Evolutionary conservation across 805 yeast genomes (phyloP).

Genomic region (Grigorovia jiainica): DNA sequence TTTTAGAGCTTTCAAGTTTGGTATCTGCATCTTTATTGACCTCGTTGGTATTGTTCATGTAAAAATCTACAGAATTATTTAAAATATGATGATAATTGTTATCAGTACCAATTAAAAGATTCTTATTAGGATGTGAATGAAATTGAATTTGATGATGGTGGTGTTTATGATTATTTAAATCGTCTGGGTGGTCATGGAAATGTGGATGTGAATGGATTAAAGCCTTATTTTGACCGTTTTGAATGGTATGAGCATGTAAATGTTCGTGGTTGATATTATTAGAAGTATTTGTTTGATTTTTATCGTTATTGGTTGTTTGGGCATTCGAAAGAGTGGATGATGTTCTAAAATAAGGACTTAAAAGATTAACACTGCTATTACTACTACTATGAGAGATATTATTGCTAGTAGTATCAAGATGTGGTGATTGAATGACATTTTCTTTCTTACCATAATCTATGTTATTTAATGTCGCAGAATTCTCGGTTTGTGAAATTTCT

Average conservation of each 20-base stretch:
- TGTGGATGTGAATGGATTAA: background rate
- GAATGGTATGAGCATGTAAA: too few relatives aligned
- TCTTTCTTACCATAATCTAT: conserved; percentile 1
- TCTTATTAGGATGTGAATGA: conserved; percentile 21
- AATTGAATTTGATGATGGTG: conserved; percentile 33
- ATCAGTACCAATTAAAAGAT: background rate
- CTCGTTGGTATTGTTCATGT: background rate
- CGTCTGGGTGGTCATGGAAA: conserved; percentile 1
- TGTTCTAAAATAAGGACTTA: background rate
- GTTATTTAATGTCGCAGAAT: background rate
- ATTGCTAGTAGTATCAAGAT: conserved; percentile 1
- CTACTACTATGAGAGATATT: conserved; percentile 2
- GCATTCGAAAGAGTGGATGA: too few relatives aligned
- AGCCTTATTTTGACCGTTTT: background rate
- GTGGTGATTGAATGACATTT: background rate
- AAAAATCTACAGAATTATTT: background rate
- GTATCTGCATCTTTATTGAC: background rate
- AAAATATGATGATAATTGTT: background rate
- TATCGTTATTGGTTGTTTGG: background rate
- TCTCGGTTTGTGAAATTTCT: background rate
- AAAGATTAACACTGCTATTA: background rate
- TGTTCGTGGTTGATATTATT: conserved; percentile 1
- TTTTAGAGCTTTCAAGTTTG: too few relatives aligned
- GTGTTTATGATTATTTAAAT: conserved; percentile 18
- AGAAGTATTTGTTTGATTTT: background rate